These are phyloP conservation scores for Silene noctiflora DNA, from an alignment of 179 eudicot species.

Conservation along the genomic window DNA sequence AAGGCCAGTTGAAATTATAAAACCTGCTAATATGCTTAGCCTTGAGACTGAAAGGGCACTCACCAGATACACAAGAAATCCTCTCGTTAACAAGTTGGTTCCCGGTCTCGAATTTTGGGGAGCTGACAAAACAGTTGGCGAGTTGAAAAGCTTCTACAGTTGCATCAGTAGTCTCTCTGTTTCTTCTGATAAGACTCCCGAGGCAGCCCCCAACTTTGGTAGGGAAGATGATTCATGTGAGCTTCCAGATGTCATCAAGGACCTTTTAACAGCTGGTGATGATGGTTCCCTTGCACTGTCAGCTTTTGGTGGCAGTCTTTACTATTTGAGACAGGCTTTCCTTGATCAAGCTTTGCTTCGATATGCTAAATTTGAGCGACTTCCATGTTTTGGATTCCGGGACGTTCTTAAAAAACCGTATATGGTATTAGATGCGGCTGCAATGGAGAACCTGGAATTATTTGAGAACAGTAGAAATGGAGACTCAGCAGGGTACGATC, in stretches of 20 bases:
- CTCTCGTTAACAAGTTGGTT: constrained; percentile 71
- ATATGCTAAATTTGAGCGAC: constrained; percentile 84
- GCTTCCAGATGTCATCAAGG: constrained; percentile 57
- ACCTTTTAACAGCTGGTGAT: constrained; percentile 49
- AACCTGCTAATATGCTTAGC: constrained; percentile 75
- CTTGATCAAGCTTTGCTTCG: constrained; percentile 77
- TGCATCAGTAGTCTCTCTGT: constrained; percentile 26
- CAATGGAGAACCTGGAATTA: constrained; percentile 89
- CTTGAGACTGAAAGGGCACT: constrained; percentile 77
- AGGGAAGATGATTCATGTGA: constrained; percentile 31
- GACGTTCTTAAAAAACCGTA: constrained; percentile 58
- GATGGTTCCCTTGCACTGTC: constrained; percentile 74
- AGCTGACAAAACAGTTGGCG: constrained; percentile 70
- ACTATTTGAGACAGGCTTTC: constrained; percentile 87
- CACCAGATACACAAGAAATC: constrained; percentile 74
- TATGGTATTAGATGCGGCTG: constrained; percentile 92
- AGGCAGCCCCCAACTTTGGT: constrained; percentile 22
- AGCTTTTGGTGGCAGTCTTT: constrained; percentile 87
- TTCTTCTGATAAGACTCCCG: constrained; percentile 29
- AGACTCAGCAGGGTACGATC: constrained; percentile 68
- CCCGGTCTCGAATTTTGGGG: constrained; percentile 86
- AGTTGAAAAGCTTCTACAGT: constrained; percentile 57
- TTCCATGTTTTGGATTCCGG: constrained; percentile 65
- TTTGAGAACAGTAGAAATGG: constrained; percentile 89
- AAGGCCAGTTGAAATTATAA: constrained; percentile 93